phyloP scores from a whole-genome alignment of 176 grass and related monocot species.

The Oryza officinalis region DNA sequence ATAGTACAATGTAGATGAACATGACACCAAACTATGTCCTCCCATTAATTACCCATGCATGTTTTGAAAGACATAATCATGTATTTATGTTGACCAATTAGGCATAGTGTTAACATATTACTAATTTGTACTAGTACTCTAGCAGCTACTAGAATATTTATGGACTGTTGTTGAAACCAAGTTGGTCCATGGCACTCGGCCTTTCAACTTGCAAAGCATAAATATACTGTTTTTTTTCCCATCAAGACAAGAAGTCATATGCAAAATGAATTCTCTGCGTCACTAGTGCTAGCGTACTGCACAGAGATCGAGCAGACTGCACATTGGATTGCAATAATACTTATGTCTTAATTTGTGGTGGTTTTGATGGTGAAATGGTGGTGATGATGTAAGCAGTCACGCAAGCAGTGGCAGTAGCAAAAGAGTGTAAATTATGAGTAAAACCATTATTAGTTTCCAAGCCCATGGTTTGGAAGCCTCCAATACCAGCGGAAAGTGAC shows the following conservation, averaged over 20 bases:
- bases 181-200: neutral
- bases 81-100: neutral
- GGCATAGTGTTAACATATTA: neutral
- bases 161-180: neutral
- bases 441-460: no score
- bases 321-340: neutral
- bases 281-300: neutral
- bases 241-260: neutral
- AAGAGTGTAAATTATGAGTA: neutral
- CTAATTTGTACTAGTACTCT: neutral
- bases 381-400: neutral
- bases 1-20: neutral
- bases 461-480: neutral
- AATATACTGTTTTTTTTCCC: neutral
- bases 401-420: neutral
- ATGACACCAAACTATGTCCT: neutral
- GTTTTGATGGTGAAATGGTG: neutral
- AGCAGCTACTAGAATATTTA: neutral
- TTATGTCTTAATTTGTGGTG: neutral
- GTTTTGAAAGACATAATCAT: neutral
- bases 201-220: no score
- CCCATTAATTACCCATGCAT: neutral
- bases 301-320: neutral
- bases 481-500: neutral
- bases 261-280: neutral